Evolutionary conservation across 768 basidiomycete genomes (phyloP).

Genomic region (Mycena rebaudengoi): DNA sequence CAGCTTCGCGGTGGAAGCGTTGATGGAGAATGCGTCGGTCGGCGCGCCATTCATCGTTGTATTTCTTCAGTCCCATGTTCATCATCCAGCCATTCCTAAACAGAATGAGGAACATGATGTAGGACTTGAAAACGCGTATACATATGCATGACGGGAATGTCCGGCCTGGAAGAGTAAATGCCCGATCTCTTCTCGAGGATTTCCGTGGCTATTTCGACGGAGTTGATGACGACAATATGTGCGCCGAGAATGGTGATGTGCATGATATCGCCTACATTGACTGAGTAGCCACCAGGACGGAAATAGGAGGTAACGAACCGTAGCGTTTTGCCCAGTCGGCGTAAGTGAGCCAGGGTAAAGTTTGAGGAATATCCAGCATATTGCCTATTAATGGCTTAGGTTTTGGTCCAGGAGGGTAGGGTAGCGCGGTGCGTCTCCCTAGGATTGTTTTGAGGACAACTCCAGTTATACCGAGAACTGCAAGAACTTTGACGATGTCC

Average conservation of each 20-base stretch:
- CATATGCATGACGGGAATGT: conserved; percentile 31
- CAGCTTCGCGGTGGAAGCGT: conserved; percentile 23
- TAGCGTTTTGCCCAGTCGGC: conserved; percentile 25
- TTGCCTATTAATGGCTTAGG: conserved; percentile 35
- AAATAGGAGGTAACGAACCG: conserved; percentile 2
- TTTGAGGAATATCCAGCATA: conserved; percentile 29
- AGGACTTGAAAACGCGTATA: neutral
- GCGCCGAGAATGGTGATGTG: conserved; percentile 45
- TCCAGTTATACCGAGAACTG: conserved; percentile 7
- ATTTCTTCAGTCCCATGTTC: conserved; percentile 28
- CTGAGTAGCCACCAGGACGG: too few species aligned
- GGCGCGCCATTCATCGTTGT: conserved; percentile 29
- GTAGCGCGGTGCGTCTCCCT: conserved; percentile 18
- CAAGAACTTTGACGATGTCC: conserved; percentile 14
- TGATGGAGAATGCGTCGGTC: conserved; percentile 30
- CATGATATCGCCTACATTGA: conserved; percentile 41
- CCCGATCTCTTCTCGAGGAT: conserved; percentile 51
- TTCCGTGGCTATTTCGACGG: conserved; percentile 40
- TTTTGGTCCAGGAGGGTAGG: conserved; percentile 38
- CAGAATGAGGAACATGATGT: neutral
- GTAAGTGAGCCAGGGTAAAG: conserved; percentile 32
- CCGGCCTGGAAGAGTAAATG: conserved; percentile 50
- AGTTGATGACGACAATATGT: conserved; percentile 48
- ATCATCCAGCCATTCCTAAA: conserved; percentile 31
- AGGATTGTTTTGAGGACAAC: conserved; percentile 14